These are phyloP conservation scores for Fusarium decemcellulare DNA, from an alignment of 2,329 filamentous ascomycete species.

Conservation along the genomic window DNA sequence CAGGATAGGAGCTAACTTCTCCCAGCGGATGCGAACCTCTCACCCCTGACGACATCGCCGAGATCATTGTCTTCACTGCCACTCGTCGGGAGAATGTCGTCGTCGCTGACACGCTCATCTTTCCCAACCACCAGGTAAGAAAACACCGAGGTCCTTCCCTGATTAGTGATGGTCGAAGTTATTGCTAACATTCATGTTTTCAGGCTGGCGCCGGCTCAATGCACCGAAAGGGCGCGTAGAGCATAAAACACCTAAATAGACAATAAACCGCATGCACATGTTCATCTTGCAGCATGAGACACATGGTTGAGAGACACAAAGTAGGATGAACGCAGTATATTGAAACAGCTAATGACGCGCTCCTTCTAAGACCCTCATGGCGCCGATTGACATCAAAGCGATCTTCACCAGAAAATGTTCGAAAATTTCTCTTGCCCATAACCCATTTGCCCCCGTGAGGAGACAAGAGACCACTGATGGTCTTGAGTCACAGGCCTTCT, in stretches of 20 bases:
- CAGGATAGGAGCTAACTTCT: conserved; percentile 7
- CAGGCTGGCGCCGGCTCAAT: conserved; percentile 53
- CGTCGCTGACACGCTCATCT: conserved; percentile 88
- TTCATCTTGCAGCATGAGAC: background rate
- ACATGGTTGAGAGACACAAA: background rate
- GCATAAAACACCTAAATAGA: conserved; percentile 7
- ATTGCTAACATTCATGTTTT: conserved; percentile 13
- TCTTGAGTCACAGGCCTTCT: conserved; percentile 56
- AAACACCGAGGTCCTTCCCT: too few relatives aligned
- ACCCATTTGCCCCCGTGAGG: conserved; percentile 49
- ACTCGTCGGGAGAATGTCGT: conserved; percentile 92
- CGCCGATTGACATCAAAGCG: too few relatives aligned
- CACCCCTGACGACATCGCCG: conserved; percentile 91
- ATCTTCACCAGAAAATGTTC: conserved; percentile 49
- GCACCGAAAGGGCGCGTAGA: conserved; percentile 46
- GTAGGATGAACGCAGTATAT: background rate
- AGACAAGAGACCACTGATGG: conserved; percentile 44
- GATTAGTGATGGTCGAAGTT: too few relatives aligned
- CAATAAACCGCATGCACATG: background rate
- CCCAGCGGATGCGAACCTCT: conserved; percentile 82
- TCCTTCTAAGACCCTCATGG: too few relatives aligned
- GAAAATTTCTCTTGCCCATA: conserved; percentile 59
- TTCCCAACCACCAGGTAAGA: conserved; percentile 87
- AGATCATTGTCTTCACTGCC: conserved; percentile 89
- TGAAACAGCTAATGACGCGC: background rate